Conservation (phyloP, 148 eudicot species). For the Euryodendron excelsum region DNA sequence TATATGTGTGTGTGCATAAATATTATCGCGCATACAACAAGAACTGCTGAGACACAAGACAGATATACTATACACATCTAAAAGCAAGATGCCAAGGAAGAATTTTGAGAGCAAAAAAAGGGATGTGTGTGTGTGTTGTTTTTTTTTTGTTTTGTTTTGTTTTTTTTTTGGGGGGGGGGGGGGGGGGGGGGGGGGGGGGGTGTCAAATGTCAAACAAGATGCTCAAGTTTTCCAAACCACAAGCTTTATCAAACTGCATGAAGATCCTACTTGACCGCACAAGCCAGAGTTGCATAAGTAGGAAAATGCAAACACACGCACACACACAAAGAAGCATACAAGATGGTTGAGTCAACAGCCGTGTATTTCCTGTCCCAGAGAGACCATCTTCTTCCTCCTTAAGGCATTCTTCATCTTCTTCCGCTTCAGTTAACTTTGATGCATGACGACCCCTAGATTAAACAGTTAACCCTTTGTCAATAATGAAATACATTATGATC, state of each 20-base stretch:
- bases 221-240: no score
- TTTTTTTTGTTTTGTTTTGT: no score
- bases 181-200: no score
- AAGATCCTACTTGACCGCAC: not conserved
- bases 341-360: constrained; percentile 86
- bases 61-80: not conserved
- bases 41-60: not conserved
- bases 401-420: constrained; percentile 91
- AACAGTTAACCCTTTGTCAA: not conserved
- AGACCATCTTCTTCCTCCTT: constrained; percentile 88
- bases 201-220: not conserved
- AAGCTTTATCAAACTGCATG: not conserved
- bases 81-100: not conserved
- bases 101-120: not conserved
- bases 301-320: not conserved
- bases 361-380: constrained; percentile 76
- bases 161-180: no score
- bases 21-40: not conserved
- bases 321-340: constrained; percentile 43
- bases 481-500: not conserved
- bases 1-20: no score
- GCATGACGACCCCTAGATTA: constrained; percentile 92
- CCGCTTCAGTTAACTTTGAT: constrained; percentile 93
- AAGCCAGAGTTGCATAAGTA: not conserved
- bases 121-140: no score